A percentile compares a stretch with the other conserved stretches of the same genome.
Evolutionary conservation across 2,329 filamentous ascomycete species (phyloP).

Genomic region (Tolypocladium nubicola): DNA sequence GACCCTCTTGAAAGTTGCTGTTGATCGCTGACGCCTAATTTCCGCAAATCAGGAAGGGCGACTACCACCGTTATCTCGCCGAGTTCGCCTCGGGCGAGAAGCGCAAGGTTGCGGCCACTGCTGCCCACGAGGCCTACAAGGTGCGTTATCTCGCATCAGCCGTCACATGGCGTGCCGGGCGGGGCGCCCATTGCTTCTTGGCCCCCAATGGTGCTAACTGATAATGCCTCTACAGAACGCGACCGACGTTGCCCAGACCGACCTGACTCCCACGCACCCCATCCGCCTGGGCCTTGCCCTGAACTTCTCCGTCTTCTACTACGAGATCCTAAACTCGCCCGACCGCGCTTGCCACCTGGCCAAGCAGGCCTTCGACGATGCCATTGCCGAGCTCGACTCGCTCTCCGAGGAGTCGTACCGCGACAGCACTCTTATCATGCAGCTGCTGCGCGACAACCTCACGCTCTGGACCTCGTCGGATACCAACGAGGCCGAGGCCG

Average conservation of each 20-base stretch:
- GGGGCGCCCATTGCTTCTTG: slow-evolving; percentile 6
- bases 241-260: slow-evolving; percentile 95
- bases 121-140: slow-evolving; percentile 95
- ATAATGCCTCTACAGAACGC: slow-evolving; percentile 55
- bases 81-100: slow-evolving; percentile 91
- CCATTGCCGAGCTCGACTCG: slow-evolving; percentile 96
- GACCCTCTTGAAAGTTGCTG: neutral
- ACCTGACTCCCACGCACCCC: slow-evolving; percentile 93
- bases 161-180: slow-evolving; percentile 11
- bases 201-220: slow-evolving; percentile 1
- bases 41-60: slow-evolving; percentile 65
- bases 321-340: slow-evolving; percentile 97
- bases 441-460: slow-evolving; percentile 94
- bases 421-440: slow-evolving; percentile 99
- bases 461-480: slow-evolving; percentile 97
- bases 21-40: slow-evolving; percentile 1
- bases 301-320: slow-evolving; percentile 99
- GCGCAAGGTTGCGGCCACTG: slow-evolving; percentile 78
- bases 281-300: slow-evolving; percentile 95
- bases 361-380: slow-evolving; percentile 98
- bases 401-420: slow-evolving; percentile 97
- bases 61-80: slow-evolving; percentile 91
- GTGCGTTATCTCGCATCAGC: slow-evolving; percentile 36
- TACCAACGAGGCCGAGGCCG: slow-evolving; percentile 63
- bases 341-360: slow-evolving; percentile 96